Percentiles rank a stretch among this genome's conserved stretches.
phyloP scores from a whole-genome alignment of 176 grass and related monocot species.

The Stipa capillata region DNA sequence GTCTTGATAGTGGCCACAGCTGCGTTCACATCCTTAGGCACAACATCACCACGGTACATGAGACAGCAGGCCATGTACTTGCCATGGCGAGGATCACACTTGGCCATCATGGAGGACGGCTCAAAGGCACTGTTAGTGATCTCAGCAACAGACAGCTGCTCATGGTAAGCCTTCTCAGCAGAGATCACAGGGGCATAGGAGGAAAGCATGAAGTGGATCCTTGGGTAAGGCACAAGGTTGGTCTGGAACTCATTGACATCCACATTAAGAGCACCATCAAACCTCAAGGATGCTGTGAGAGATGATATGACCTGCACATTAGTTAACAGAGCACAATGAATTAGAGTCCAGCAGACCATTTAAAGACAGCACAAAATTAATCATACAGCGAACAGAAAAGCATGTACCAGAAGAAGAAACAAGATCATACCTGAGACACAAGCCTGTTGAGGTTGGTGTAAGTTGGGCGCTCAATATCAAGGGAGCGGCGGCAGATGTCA shows the following conservation, averaged over 20 bases:
- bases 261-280: conserved; percentile 50
- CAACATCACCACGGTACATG: conserved; percentile 51
- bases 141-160: conserved; percentile 48
- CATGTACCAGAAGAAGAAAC: background rate
- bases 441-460: conserved; percentile 61
- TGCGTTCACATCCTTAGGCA: conserved; percentile 41
- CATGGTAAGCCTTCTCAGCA: conserved; percentile 49
- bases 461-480: conserved; percentile 55
- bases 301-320: conserved; percentile 40
- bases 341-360: background rate
- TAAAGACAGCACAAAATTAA: background rate
- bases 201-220: conserved; percentile 58
- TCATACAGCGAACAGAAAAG: background rate
- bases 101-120: conserved; percentile 55
- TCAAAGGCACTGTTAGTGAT: conserved; percentile 49
- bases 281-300: conserved; percentile 46
- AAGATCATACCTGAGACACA: conserved; percentile 31
- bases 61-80: conserved; percentile 65
- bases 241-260: conserved; percentile 55
- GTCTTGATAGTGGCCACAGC: conserved; percentile 52
- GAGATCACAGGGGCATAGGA: conserved; percentile 49
- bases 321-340: background rate
- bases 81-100: conserved; percentile 49
- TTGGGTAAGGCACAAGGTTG: conserved; percentile 44
- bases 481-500: conserved; percentile 53